Base-by-base conservation (phyloP, 257 asterid species). In the Solanum rostratum region DNA sequence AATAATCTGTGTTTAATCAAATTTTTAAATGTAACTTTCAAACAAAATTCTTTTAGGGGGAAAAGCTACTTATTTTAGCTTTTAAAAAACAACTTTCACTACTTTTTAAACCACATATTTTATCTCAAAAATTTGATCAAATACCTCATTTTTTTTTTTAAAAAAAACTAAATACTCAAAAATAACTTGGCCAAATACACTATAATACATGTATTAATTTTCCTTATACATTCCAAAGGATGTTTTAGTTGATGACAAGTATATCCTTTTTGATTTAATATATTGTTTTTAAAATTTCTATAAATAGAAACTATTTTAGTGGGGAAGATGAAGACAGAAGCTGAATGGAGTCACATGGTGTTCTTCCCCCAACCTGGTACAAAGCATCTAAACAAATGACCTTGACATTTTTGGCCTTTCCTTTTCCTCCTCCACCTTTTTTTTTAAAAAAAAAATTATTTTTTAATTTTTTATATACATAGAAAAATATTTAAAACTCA, bases 321-420 rank as follows among this genome's bases (percentile, higher is more conserved):
- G 84, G 82, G 84, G 82, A 76, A 49, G 49, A 85, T 33, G 52
- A 82, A 80, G 89, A 82, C 82, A 85, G 86, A 87, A 81, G 88
- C 88, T 81, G 85, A 39, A 81, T 5, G 79, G 22, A 79, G 71
- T 52, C 91, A 81, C 89, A 88, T 88, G 90, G 80, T 19, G 57
- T 79, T 33, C 43, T n/a, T 68, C 68, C 59, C 87, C 65, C 57
- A 57, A 83, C 62, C 33, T 46, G 80, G 5, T 70, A 76, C 80
- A 60, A 57, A 81, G 84, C 84, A 81, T 60, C 84, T 81, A 60
- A 41, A 46, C 20, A 69, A 11, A 81, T 27, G 84, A 43, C 57
- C 24, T 62, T 60, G 84, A 81, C 76, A 81, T 49, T 81, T 81
- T 60, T 81, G 43, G 73, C 50, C 54, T 55, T 81, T 19, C 14